Conservation (phyloP, 2,329 filamentous ascomycete genomes). For the Sporothrix pseudoabietina region DNA sequence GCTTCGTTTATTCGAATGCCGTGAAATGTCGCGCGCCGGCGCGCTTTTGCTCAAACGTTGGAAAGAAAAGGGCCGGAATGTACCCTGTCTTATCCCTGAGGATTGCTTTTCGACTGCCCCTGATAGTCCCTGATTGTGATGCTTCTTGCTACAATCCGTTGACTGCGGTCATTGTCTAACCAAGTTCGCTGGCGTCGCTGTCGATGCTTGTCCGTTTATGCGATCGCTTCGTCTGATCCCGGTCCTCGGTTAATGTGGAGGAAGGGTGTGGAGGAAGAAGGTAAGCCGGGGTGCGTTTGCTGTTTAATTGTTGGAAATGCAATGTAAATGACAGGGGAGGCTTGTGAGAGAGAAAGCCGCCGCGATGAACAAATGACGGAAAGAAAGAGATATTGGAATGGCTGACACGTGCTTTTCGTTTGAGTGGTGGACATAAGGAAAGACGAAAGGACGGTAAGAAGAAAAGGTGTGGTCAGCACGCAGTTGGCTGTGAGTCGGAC, state of each 20-base stretch:
- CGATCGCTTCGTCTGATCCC: conserved; percentile 6
- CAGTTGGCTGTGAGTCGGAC: neutral
- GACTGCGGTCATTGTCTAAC: neutral
- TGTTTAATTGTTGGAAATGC: neutral
- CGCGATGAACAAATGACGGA: neutral
- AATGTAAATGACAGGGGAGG: neutral
- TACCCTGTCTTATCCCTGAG: neutral
- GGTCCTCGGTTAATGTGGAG: conserved; percentile 2
- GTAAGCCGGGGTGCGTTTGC: neutral
- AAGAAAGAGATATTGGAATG: neutral
- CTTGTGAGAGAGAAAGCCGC: neutral
- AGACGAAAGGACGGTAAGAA: no score
- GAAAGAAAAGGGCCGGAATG: neutral
- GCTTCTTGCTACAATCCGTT: neutral
- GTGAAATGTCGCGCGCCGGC: conserved; percentile 23
- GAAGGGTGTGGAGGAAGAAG: neutral
- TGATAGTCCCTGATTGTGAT: neutral
- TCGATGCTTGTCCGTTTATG: neutral
- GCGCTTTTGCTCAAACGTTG: neutral
- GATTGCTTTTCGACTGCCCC: neutral
- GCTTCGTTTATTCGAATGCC: neutral
- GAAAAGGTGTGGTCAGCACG: neutral
- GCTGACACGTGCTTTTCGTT: conserved; percentile 20
- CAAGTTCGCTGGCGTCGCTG: neutral
- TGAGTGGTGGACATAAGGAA: neutral